These are phyloP conservation scores for Pseudogymnoascus sp. DNA, from an alignment of 2,329 filamentous ascomycete genomes.

Conservation along the genomic window DNA sequence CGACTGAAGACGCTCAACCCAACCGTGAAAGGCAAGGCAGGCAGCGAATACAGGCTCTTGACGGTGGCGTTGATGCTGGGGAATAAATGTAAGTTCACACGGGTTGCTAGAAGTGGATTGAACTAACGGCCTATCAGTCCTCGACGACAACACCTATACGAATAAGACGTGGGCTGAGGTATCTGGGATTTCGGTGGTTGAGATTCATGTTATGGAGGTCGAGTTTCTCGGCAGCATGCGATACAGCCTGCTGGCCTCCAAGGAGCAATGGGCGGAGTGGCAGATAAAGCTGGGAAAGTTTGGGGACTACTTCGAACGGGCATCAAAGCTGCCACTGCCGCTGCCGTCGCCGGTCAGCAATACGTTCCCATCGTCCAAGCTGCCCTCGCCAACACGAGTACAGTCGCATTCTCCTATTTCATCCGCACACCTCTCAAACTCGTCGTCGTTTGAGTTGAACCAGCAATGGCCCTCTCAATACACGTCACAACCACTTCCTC, in stretches of 20 bases:
- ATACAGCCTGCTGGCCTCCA: slow-evolving; percentile 83
- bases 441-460: slow-evolving; percentile 22
- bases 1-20: slow-evolving; percentile 86
- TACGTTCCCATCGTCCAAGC: slow-evolving; percentile 45
- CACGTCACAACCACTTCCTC: slow-evolving; percentile 25
- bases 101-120: neutral
- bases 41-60: slow-evolving; percentile 86
- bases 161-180: slow-evolving; percentile 99
- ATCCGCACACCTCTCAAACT: slow-evolving; percentile 32
- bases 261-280: slow-evolving; percentile 83
- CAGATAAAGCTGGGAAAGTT: slow-evolving; percentile 76
- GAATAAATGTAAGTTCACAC: slow-evolving; percentile 70
- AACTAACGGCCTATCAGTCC: slow-evolving; percentile 44
- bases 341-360: slow-evolving; percentile 28
- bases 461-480: slow-evolving; percentile 30
- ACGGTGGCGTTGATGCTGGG: slow-evolving; percentile 96
- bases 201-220: slow-evolving; percentile 99
- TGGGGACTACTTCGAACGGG: slow-evolving; percentile 52
- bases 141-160: slow-evolving; percentile 98
- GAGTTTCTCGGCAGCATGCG: slow-evolving; percentile 98
- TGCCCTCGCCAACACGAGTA: slow-evolving; percentile 42
- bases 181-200: slow-evolving; percentile 83
- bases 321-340: slow-evolving; percentile 21
- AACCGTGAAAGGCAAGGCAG: slow-evolving; percentile 79
- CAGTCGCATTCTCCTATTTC: slow-evolving; percentile 33